Base-by-base conservation (phyloP, 352 stramenopile species). In the Saprolegnia parasitica region DNA sequence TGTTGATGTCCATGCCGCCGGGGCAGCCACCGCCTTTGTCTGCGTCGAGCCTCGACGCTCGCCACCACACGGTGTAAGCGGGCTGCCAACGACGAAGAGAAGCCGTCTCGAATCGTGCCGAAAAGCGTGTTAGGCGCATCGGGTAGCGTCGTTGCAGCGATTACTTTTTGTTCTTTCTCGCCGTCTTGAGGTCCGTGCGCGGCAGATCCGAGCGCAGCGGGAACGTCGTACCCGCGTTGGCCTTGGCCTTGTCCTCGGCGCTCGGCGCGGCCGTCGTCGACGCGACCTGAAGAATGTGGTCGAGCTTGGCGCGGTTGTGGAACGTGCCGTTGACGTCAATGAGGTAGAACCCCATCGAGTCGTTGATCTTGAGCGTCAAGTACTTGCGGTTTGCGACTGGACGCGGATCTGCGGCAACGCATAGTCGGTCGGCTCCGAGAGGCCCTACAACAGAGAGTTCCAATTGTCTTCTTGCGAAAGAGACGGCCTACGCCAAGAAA, bases 291-390 rank as follows among this genome's bases (percentile, higher is more conserved):
- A 95, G 90, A 79, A 95, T 87, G 67, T 84, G 88, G 68, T 95
- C 86, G 45, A 95, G 81, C 65, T 92, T 95, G 39, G 86, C 77
- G 72, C 86, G 84, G 76, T 95, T 95, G 80, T 88, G 92, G 63
- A 95, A 95, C 21, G 85, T 85, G 67, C 86, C 86, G 47, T 81
- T 76, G 35, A 83, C 78, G 66, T 95, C 86, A 21, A 92, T 86
- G 40, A 95, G 80, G 73, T 82, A 95, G 68, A 93, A 95, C 4
- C 79, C 84, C 18, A 77, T 78, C 29, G 81, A 83, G 57, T 83
- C 88, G 40, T 75, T 82, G 24, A 95, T 68, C 68, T 95, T 95
- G 52, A 95, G 75, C 65, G 92, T 92, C 64, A 95, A 90, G 72
- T 91, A 91, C 72, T 88, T 93, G 70, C 89, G 61, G 79, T 93